Conservation (phyloP, 164 flowering plant species). For the Sextonia rubra region DNA sequence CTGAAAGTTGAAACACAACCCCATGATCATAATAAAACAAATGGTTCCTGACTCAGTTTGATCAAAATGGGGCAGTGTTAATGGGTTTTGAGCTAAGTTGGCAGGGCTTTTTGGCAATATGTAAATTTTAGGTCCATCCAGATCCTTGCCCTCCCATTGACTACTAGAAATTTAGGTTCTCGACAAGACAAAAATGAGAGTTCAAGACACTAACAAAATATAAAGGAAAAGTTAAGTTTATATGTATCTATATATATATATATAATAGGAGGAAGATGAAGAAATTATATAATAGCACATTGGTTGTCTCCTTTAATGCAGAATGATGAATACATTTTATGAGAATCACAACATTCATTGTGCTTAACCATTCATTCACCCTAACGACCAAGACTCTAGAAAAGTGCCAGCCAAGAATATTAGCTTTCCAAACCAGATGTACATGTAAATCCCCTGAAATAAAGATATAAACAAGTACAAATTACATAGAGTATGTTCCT, state of each 20-base stretch:
- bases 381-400: background rate
- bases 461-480: conserved; percentile 2
- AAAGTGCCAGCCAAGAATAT: conserved; percentile 2
- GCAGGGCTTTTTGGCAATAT: no score
- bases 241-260: no score
- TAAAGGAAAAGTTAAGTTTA: background rate
- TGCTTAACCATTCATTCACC: background rate
- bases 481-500: conserved; percentile 1
- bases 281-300: conserved; percentile 17
- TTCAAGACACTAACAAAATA: background rate
- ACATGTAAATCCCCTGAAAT: background rate
- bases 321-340: background rate
- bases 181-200: background rate
- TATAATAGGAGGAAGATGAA: background rate
- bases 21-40: no score
- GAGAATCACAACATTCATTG: conserved; percentile 4
- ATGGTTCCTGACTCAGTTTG: no score
- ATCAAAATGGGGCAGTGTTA: no score
- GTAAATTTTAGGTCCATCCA: no score
- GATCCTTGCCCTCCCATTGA: no score
- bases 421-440: conserved; percentile 1
- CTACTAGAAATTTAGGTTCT: no score
- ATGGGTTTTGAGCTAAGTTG: no score
- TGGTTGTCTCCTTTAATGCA: conserved; percentile 21
- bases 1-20: no score